Evolutionary conservation across 306 rosid genomes (phyloP).

Genomic region (Quercus aquifolioides): DNA sequence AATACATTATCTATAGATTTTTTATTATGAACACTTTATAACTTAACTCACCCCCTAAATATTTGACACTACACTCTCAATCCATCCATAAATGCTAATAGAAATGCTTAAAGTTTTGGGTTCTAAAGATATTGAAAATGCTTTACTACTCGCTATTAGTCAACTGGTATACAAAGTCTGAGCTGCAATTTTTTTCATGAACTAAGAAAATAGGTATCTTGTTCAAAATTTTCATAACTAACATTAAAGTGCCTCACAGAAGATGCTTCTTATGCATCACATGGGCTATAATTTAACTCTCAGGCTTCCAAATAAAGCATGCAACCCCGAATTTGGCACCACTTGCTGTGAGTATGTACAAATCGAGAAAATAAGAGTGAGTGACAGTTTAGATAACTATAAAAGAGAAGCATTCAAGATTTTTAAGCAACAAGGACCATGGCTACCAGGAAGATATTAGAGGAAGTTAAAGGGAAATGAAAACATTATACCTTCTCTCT

Average conservation of each 20-base stretch:
- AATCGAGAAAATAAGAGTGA: not conserved
- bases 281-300: not conserved
- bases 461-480: slow-evolving; percentile 5
- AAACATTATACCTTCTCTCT: slow-evolving; percentile 72
- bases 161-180: not conserved
- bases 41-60: not conserved
- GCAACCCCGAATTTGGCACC: not conserved
- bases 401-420: not conserved
- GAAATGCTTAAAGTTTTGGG: not conserved
- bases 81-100: not conserved
- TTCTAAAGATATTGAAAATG: not conserved
- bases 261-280: not conserved
- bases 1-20: not conserved
- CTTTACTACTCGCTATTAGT: not conserved
- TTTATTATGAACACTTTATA: not conserved
- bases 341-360: too few relatives aligned
- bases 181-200: not conserved
- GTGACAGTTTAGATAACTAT: not conserved
- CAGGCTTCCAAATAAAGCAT: not conserved
- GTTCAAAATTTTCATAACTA: not conserved
- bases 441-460: not conserved
- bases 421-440: not conserved
- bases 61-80: not conserved
- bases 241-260: not conserved
- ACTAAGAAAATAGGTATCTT: not conserved